These are phyloP conservation scores for Pythium utonaiense DNA, from an alignment of 352 stramenopile genomes.

Conservation along the genomic window DNA sequence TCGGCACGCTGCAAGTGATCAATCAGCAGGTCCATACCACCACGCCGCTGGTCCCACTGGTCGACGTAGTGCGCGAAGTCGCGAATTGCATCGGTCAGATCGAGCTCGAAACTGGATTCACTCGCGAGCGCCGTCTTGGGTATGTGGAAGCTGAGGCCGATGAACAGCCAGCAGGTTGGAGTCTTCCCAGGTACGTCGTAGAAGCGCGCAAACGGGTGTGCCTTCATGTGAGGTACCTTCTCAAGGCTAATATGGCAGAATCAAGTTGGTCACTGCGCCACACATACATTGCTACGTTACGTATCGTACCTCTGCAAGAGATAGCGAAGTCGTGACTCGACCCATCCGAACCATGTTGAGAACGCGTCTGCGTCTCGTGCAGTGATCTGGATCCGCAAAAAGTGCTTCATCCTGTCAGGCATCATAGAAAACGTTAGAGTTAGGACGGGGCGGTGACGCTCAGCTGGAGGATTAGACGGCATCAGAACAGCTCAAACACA, in stretches of 20 bases:
- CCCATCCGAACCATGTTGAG: constrained; percentile 81
- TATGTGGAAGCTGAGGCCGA: constrained; percentile 63
- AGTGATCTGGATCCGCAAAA: constrained; percentile 76
- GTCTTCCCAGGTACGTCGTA: constrained; percentile 51
- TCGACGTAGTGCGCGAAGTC: constrained; percentile 76
- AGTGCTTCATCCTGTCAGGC: constrained; percentile 63
- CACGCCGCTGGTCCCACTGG: constrained; percentile 68
- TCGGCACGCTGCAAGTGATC: constrained; percentile 54
- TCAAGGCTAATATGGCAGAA: constrained; percentile 74
- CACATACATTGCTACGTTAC: too few relatives aligned
- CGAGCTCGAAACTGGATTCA: constrained; percentile 33
- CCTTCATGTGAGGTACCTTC: constrained; percentile 45
- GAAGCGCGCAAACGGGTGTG: constrained; percentile 80
- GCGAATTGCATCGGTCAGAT: constrained; percentile 67
- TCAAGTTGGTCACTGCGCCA: too few relatives aligned
- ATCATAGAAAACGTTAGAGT: constrained; percentile 3
- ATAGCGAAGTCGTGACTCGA: constrained; percentile 80
- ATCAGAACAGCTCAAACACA: constrained; percentile 5
- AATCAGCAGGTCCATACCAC: constrained; percentile 81
- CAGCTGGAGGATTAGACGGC: background rate
- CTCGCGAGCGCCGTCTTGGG: constrained; percentile 22
- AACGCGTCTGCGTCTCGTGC: constrained; percentile 51
- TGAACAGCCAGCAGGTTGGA: constrained; percentile 71
- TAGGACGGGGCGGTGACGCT: background rate
- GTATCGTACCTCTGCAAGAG: constrained; percentile 74